phyloP scores from a whole-genome alignment of 352 stramenopile species.

The Globisporangium spiculum region DNA sequence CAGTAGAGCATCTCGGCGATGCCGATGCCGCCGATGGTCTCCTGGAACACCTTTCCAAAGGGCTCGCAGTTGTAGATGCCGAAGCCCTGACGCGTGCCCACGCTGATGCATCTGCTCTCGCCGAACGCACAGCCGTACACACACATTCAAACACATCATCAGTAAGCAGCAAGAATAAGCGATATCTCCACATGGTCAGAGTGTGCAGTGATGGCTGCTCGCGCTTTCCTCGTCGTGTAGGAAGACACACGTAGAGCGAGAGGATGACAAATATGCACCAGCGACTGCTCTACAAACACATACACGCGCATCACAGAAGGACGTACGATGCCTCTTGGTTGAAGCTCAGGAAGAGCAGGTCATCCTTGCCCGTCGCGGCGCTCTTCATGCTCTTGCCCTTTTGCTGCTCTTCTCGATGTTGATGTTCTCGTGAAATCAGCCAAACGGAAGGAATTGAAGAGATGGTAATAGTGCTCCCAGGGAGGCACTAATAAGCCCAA shows the following conservation, averaged over 20 bases:
- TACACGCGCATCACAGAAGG: not conserved
- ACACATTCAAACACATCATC: constrained; percentile 10
- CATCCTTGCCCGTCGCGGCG: constrained; percentile 37
- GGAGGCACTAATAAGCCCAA: no score
- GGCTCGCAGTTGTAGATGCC: constrained; percentile 92
- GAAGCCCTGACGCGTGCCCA: constrained; percentile 86
- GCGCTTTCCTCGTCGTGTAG: not conserved
- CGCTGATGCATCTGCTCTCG: constrained; percentile 78
- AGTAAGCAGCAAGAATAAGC: not conserved
- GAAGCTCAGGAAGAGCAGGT: constrained; percentile 89
- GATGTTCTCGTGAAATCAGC: not conserved
- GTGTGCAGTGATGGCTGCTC: not conserved
- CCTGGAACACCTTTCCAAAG: constrained; percentile 88
- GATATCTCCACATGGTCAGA: not conserved
- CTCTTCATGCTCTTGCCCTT: constrained; percentile 31
- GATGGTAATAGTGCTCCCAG: not conserved
- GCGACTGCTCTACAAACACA: not conserved
- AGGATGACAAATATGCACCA: not conserved
- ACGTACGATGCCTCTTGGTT: constrained; percentile 91
- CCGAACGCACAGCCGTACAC: not conserved
- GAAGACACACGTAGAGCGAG: not conserved
- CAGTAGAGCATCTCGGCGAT: constrained; percentile 94
- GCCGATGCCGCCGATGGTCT: constrained; percentile 85
- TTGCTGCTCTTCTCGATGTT: no score
- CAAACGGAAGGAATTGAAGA: not conserved